Evolutionary conservation across 768 basidiomycete species (phyloP), one percentile per base, ranked within the genome.

Genomic region (Collybia nuda): DNA sequence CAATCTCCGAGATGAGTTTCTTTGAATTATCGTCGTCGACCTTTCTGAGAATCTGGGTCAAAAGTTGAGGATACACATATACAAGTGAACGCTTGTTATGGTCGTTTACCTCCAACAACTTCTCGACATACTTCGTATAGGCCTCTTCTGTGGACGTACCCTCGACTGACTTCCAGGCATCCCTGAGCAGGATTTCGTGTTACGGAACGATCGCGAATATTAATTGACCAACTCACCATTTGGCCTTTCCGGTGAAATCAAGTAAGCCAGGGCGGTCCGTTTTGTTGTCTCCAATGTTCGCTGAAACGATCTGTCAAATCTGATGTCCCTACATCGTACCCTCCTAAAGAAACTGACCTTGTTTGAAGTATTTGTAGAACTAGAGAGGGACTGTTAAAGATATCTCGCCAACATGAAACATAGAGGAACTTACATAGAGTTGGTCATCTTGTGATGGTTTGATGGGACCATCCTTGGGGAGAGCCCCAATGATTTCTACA

Each of bases 351-450:
- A 39, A 54, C 18, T 40, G 48, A 88, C 93, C 92, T 78, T 96
- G 94, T 80, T 98, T 99, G 82, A 77, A 98, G 68, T 86, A 82
- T 58, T 78, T 79, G 78, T 98, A 99, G 78, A 97, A 97, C 95
- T 98, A 51, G 23, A 26, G 45, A 52, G 48, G 24, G 39, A 53
- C 51, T 53, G 52, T 28, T 44, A 45, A 19, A 53, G 53, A 43
- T 52, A 37, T 54, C 19, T 36, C 8, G 7, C 49, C 21, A 48
- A 39, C 41, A 44, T 51, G 47, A 53, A 57, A 54, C 46, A 37
- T 44, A 29, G 38, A 36, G 38, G n/a, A 29, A 73, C 89, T 65
- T 67, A 94, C 95, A 59, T 72, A 75, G 57, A 98, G 88, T 75
- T 91, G 80, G 50, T 91, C 86, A 9, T 86, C 85, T 56, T 79